Percentiles rank a stretch among this genome's conserved stretches.
phyloP scores from a whole-genome alignment of 306 rosid species.

The Trifolium fragiferum region DNA sequence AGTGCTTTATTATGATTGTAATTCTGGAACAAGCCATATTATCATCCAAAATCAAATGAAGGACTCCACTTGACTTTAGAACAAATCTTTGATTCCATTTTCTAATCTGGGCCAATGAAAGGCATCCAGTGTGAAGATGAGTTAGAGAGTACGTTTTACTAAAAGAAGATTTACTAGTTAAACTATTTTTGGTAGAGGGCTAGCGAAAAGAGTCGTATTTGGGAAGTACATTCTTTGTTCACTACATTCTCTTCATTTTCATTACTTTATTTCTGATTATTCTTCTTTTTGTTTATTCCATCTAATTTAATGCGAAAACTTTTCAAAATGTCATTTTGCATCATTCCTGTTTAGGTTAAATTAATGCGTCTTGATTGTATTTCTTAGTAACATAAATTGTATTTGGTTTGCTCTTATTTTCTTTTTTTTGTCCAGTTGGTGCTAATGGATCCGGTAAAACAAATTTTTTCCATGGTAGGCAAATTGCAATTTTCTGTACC shows the following conservation, averaged over 20 bases:
- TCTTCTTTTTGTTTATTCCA: constrained; percentile 29
- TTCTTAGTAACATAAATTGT: neutral
- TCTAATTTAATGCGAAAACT: constrained; percentile 9
- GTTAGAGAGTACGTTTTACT: neutral
- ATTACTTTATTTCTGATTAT: constrained; percentile 10
- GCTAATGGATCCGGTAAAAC: constrained; percentile 99
- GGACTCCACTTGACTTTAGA: constrained; percentile 17
- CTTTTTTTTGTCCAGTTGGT: constrained; percentile 66
- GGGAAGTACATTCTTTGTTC: constrained; percentile 11
- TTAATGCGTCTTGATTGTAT: constrained; percentile 6
- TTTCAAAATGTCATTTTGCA: too few species aligned
- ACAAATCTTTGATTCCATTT: constrained; percentile 1
- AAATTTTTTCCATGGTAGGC: constrained; percentile 91
- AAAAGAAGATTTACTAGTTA: neutral
- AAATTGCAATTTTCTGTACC: neutral
- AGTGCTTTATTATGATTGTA: constrained; percentile 4
- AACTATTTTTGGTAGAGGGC: neutral
- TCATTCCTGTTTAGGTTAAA: neutral
- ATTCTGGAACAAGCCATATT: neutral
- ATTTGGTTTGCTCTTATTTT: neutral
- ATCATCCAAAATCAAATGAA: constrained; percentile 19
- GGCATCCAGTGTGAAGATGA: neutral
- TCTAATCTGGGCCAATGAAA: neutral
- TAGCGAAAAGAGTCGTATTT: neutral
- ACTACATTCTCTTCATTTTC: constrained; percentile 15